Evolutionary conservation across 768 basidiomycete species (phyloP).

Genomic region (Naganishia onofrii): DNA sequence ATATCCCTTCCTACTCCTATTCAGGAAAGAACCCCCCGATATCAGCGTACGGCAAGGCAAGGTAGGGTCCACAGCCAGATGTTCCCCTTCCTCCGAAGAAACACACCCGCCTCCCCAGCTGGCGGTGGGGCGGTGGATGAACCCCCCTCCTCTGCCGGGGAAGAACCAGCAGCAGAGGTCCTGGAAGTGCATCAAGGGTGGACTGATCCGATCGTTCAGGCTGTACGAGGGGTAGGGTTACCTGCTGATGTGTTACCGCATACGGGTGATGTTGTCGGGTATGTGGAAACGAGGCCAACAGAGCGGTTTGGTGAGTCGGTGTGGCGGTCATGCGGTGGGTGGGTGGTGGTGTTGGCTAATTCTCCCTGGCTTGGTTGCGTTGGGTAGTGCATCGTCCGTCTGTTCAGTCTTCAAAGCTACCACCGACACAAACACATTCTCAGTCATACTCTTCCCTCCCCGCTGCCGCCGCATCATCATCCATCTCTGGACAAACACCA

Average conservation of each 20-base stretch:
- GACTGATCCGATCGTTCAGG: background rate
- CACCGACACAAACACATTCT: background rate
- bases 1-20: too few species aligned
- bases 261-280: background rate
- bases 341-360: too few species aligned
- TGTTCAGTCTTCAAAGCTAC: background rate
- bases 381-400: slow-evolving; percentile 5
- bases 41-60: background rate
- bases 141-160: background rate
- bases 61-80: background rate
- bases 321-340: background rate
- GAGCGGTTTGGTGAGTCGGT: background rate
- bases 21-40: too few species aligned
- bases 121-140: too few species aligned
- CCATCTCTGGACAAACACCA: background rate
- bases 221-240: background rate
- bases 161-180: background rate
- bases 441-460: slow-evolving; percentile 13
- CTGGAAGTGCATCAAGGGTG: background rate
- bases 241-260: background rate
- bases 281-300: background rate
- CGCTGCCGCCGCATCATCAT: background rate
- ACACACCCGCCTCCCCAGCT: background rate
- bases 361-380: background rate
- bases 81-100: slow-evolving; percentile 10